Base-by-base conservation (phyloP, 345 rosid genomes). In the Eucalyptus pauciflora region DNA sequence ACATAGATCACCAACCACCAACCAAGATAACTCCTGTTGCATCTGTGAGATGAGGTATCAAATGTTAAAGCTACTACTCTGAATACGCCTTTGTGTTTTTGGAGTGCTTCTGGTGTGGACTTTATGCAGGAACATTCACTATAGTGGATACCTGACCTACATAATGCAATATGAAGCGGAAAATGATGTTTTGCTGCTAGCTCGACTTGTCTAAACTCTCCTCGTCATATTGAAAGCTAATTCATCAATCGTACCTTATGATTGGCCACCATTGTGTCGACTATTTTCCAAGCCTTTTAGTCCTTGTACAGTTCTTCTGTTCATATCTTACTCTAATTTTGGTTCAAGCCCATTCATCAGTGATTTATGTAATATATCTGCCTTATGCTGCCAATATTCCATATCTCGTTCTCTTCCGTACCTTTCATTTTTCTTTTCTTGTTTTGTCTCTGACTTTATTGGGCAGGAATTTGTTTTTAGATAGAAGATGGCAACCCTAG, bases 401-500 rank as follows among this genome's bases (percentile, higher is more conserved):
- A 76, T 22, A 76, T 76, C 85, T 41, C 10, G 16, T 69, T 33
- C 45, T 76, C 85, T 76, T 76, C 25, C 3, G 4, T 76, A 41
- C 48, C 48, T 76, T 37, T 86, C 49, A 20, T 86, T 48, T 85
- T 46, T 27, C 22, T 85, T 46, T 85, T 85, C 56, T 41, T 37
- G 50, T 29, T 43, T 86, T 71, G 49, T 29, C 88, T 45, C 81
- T 15, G 24, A 33, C 48, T 54, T 76, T 71, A 87, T 52, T 37
- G 48, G 33, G 67, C 80, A 90, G 92, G 91, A 86, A n/a, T 86
- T 89, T 64, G 60, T 60, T 60, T 90, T 46, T 69, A 71, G 87
- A 88, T 86, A 87, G 67, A 90, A 89, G 89, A 91, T 92, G 91
- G 91, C 88, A 20, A 88, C 91, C 58, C 62, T 37, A 8, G 94